Conservation (phyloP, 805 yeast species). For the Wickerhamiella lipophila region DNA sequence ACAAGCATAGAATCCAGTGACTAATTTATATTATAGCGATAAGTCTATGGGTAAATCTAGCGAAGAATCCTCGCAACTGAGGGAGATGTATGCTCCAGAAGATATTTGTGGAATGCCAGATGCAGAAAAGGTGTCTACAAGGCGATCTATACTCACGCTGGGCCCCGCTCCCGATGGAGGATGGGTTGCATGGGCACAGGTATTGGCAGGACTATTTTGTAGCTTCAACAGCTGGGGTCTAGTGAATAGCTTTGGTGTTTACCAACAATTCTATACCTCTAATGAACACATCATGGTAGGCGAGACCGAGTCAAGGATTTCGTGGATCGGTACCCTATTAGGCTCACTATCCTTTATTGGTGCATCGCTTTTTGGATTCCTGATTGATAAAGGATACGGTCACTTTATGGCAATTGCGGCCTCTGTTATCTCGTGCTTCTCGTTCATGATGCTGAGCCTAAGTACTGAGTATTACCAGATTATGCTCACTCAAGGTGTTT, state of each 20-base stretch:
- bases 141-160: neutral
- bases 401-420: constrained; percentile 21
- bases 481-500: constrained; percentile 40
- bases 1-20: neutral
- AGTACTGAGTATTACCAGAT: constrained; percentile 38
- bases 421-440: constrained; percentile 20
- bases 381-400: constrained; percentile 25
- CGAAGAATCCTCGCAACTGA: neutral
- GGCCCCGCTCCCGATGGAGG: constrained; percentile 24
- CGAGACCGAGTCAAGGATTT: constrained; percentile 17
- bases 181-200: constrained; percentile 22
- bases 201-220: constrained; percentile 18
- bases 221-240: constrained; percentile 23
- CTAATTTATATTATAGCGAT: neutral
- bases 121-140: neutral
- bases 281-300: constrained; percentile 4
- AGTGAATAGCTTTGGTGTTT: constrained; percentile 22
- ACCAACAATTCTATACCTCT: constrained; percentile 19
- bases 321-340: constrained; percentile 20
- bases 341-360: constrained; percentile 18
- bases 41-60: neutral
- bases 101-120: neutral
- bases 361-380: constrained; percentile 24
- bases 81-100: neutral
- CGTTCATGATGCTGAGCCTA: constrained; percentile 26